Base-by-base conservation (phyloP, 179 eudicot genomes). In the Beta corolliflora region DNA sequence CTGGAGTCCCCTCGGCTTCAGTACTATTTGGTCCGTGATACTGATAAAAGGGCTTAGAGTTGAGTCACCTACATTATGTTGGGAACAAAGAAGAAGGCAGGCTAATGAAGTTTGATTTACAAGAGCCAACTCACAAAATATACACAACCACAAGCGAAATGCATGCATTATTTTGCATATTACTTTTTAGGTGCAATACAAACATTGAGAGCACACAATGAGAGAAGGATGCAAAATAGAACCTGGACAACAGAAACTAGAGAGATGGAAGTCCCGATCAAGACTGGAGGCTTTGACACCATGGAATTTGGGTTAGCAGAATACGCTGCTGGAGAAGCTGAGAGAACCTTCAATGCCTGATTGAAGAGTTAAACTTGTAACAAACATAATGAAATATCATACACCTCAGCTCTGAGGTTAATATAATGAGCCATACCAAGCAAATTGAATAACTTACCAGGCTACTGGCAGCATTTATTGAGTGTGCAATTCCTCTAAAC, bases 181-280 rank as follows among this genome's bases (percentile, higher is more conserved):
- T 13, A 29, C 18, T 13, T 76, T 13, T 56, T 25, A 29, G 23
- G 55, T 81, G 50, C 67, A 25, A 55, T 18, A 5, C 31, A 75
- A 81, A 77, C 61, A 69, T 21, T 23, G 8, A 25, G 36, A 65
- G 36, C 13, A 25, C 13, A 25, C 31, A 54, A 18, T 71, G 53
- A 3, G 45, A 44, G 71, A 21, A 54, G 45, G 36, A 50, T 6
- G 18, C 29, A 7, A 53, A 10, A 11, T 46, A 15, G 29, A 75
- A 95, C 99, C 97, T 95, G 99, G 73, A 95, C 88, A 61, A 91
- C 89, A 73, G 99, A 95, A 78, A 95, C 98, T 73, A 95, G 84
- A 55, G 98, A 92, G 81, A 95, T 88, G 10, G 92, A 84, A 77
- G 92, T 88, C 73, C 98, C 98, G 79, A 86, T 87, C 63, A 95